A percentile compares a stretch with the other conserved stretches of the same genome.
These are phyloP conservation scores for Neurospora terricola DNA, from an alignment of 495 filamentous ascomycete genomes.

Conservation along the genomic window DNA sequence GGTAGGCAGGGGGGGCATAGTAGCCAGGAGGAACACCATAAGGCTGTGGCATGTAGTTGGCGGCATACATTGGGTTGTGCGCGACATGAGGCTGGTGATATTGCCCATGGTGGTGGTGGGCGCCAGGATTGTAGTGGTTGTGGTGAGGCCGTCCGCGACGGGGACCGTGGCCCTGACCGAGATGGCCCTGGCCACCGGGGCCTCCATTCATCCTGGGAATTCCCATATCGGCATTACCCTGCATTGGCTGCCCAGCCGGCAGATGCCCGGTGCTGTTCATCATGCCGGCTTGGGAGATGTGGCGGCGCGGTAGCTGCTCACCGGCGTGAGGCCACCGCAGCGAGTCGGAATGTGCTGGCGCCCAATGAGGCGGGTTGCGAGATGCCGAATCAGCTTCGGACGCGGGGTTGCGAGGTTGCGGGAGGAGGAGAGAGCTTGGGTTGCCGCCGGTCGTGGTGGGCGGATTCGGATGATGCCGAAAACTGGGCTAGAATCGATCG, in stretches of 20 bases:
- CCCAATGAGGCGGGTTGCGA: background rate
- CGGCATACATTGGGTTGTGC: constrained; percentile 29
- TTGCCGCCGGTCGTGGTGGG: background rate
- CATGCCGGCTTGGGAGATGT: constrained; percentile 46
- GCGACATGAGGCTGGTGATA: constrained; percentile 21
- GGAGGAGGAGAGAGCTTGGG: background rate
- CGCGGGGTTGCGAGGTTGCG: background rate
- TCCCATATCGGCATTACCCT: constrained; percentile 35
- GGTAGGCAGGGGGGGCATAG: constrained; percentile 28
- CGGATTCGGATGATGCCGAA: background rate
- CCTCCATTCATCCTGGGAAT: constrained; percentile 13
- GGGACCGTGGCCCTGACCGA: constrained; percentile 1
- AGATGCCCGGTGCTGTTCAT: constrained; percentile 51
- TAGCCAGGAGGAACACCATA: constrained; percentile 22
- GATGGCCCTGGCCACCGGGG: constrained; percentile 14
- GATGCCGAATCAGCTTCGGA: background rate
- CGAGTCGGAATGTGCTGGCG: constrained; percentile 3
- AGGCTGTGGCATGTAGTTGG: constrained; percentile 23
- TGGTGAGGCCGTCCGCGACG: constrained; percentile 26
- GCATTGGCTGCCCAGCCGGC: constrained; percentile 52
- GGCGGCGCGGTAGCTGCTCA: constrained; percentile 39
- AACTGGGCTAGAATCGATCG: background rate
- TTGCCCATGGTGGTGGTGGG: constrained; percentile 21
- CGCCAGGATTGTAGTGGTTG: constrained; percentile 27
- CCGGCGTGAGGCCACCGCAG: constrained; percentile 32